Base-by-base conservation (phyloP, 2,329 filamentous ascomycete genomes). In the Epichloe sibirici region DNA sequence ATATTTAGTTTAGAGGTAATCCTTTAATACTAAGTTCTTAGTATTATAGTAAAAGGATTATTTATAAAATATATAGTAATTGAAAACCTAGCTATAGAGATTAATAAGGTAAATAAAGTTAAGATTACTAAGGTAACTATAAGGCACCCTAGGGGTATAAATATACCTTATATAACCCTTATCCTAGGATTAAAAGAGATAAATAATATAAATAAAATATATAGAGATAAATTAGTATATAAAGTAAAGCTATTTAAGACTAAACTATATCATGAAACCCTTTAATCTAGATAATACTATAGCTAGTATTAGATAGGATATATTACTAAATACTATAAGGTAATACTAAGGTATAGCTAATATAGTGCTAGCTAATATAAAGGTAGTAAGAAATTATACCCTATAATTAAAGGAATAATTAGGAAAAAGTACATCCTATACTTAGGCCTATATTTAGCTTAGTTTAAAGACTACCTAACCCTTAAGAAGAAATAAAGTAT, bases 401-500 rank as follows among this genome's bases (percentile, higher is more conserved):
- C 3, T 23, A 23, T 3, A 3, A 23, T 3, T 23, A 23, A 23
- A 23, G 21, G 21, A 23, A 23, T 23, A 23, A 23, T 3, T 23
- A 23, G 21, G 21, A 3, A 23, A 3, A 23, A 23, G 3, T 23
- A 23, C 3, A 23, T 23, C 21, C 21, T 23, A 23, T 23, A 23
- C 21, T 23, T 23, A 23, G 21, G 21, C 21, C 21, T 23, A 23
- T 23, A 23, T 3, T 3, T 23, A 23, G 21, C 21, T 3, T 23
- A 23, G 21, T 23, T 3, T 23, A 3, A 23, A 3, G 21, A 23
- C 21, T 23, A 23, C 21, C 21, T 3, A 3, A 2, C 3, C 3
- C 3, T 23, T 3, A 3, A 23, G 17, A 17, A 17, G 17, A 17
- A 2, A 17, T 1, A 2, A 1, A 1, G 1, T 17, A 17, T n/a